Base-by-base conservation (phyloP, 2,329 filamentous ascomycete species). In the Colletotrichum salicis region DNA sequence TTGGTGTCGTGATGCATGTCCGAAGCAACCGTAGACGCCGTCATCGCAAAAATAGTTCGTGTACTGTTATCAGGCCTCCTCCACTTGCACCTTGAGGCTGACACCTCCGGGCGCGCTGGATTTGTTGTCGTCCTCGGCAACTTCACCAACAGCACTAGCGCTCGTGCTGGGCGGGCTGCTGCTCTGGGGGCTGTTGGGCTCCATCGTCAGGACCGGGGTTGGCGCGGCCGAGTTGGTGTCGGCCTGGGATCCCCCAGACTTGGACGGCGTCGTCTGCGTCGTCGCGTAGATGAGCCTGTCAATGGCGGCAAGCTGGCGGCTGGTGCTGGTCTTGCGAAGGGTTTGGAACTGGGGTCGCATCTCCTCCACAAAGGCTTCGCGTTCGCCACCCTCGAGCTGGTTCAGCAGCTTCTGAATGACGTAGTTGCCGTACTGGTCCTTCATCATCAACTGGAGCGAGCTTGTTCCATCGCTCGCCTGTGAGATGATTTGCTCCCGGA, bases 391-490 rank as follows among this genome's bases (percentile, higher is more conserved):
- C 52, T 90, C 84, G 4, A 94, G 84, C 74, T 88, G 84, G 8
- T 84, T 86, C 41, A 97, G 85, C 5, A 98, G 87, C 94, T 90
- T 90, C 97, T 95, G 96, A 73, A 98, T 93, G 6, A 98, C 96
- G 79, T 98, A 99, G 81, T 99, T 99, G 72, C 94, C 96, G 80
- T 92, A 98, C 74, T 94, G 93, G 79, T 99, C 96, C 75, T 92
- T 93, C 87, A 98, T 95, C 82, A 98, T 87, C 27, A 88, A 86
- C 73, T 92, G 87, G 48, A 98, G 84, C n/a, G 91, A 89, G 67
- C 86, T 92, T 67, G 91, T 90, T 13, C 93, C 93, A 55, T 93
- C 89, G 8, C 88, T 86, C 64, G 89, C 89, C 19, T 86, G 79
- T 1, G 86, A 86, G 2, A 88, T 91, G 31, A 95, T 84, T 70